Conservation (phyloP, 2,329 filamentous ascomycete species). For the Lecanicillium sp. region DNA sequence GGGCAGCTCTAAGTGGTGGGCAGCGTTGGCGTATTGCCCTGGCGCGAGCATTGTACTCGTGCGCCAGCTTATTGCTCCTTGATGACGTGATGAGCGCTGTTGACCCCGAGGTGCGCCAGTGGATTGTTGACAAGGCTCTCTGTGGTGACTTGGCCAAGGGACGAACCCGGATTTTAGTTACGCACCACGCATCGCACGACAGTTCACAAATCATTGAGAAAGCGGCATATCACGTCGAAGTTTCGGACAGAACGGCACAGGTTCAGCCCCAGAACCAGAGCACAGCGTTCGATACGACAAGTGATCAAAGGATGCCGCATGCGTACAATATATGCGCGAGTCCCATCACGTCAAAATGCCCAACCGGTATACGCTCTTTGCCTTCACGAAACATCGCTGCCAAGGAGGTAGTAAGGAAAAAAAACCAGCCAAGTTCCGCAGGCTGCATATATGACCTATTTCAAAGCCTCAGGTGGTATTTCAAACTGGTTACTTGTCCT, state of each 20-base stretch:
- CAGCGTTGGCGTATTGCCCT: conserved; percentile 13
- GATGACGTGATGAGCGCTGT: conserved; percentile 72
- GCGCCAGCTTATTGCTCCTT: conserved; percentile 34
- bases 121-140: conserved; percentile 62
- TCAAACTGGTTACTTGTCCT: conserved; percentile 53
- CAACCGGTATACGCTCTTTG: no score
- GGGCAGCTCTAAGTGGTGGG: conserved; percentile 10
- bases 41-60: conserved; percentile 15
- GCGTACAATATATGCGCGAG: no score
- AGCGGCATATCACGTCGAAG: conserved; percentile 47
- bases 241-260: neutral
- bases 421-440: no score
- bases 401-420: no score
- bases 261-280: conserved; percentile 16
- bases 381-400: no score
- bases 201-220: no score
- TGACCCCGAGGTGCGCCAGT: conserved; percentile 62
- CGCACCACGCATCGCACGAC: conserved; percentile 62
- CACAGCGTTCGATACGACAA: no score
- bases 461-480: conserved; percentile 41
- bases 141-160: conserved; percentile 57
- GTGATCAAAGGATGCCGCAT: no score
- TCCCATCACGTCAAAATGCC: no score
- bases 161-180: conserved; percentile 65
- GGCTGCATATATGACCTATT: no score